These are phyloP conservation scores for Fusarium sp. DNA, from an alignment of 2,329 filamentous ascomycete species.

Conservation along the genomic window DNA sequence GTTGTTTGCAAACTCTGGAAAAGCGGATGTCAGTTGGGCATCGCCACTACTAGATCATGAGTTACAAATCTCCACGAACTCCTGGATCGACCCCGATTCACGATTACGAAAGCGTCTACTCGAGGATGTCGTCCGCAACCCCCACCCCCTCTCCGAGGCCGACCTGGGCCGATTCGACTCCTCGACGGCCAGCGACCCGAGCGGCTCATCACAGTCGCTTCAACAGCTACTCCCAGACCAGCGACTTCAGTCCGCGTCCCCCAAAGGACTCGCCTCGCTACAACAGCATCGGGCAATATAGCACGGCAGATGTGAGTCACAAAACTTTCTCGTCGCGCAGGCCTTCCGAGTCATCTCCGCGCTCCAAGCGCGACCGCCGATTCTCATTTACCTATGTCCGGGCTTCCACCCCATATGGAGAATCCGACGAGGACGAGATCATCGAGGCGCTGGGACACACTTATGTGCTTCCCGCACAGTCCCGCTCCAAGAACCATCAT, in stretches of 20 bases:
- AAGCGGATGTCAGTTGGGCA: constrained; percentile 49
- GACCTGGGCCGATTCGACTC: constrained; percentile 61
- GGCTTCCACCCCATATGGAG: constrained; percentile 68
- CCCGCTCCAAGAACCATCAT: constrained; percentile 53
- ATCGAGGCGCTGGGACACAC: constrained; percentile 65
- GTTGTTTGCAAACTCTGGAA: constrained; percentile 36
- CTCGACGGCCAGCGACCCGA: constrained; percentile 65
- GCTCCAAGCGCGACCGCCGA: constrained; percentile 63
- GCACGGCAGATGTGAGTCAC: constrained; percentile 73
- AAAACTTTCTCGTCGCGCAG: constrained; percentile 62
- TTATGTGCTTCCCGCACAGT: constrained; percentile 64
- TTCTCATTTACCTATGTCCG: constrained; percentile 69
- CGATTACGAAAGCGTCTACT: constrained; percentile 61
- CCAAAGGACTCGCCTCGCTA: constrained; percentile 68
- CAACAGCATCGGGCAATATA: constrained; percentile 71
- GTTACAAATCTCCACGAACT: constrained; percentile 54
- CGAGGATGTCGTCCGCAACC: constrained; percentile 64
- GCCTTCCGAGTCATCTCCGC: constrained; percentile 50
- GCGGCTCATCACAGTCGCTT: constrained; percentile 54
- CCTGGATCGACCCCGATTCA: constrained; percentile 60
- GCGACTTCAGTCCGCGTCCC: constrained; percentile 56
- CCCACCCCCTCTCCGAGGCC: constrained; percentile 68
- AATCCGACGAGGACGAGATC: constrained; percentile 73
- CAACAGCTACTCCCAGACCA: constrained; percentile 53
- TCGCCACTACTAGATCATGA: constrained; percentile 53